Evolutionary conservation across 441 rosid species (phyloP), one percentile per base, ranked within the genome.

Genomic region (Adansonia grandidieri): DNA sequence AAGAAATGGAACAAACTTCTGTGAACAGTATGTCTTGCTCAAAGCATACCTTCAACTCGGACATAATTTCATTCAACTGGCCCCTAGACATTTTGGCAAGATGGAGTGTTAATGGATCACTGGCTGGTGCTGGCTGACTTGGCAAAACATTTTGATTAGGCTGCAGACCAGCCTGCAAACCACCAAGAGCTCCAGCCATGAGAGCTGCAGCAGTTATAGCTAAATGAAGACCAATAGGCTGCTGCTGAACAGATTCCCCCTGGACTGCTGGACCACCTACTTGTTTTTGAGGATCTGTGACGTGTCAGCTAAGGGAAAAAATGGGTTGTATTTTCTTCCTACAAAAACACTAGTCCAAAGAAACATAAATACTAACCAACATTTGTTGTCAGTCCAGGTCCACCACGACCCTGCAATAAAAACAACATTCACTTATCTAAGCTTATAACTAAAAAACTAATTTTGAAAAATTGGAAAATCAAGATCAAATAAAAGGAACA

Each of bases 51-150:
- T 96, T 96, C 79, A 96, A 58, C 80, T 92, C 93, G 10, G 95
- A 87, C 72, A 96, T 78, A 77, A 90, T 82, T 77, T 91, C 99
- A 80, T 70, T 87, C 81, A 96, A 90, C 82, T 94, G 99, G 85
- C 77, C 91, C 89, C 95, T 90, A 32, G 99, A 91, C 96, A 96
- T 88, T 78, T 84, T 92, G 66, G 99, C 97, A 81, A 96, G 84
- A 80, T 91, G 94, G 84, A 92, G 92, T 32, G 98, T 90, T 74
- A 96, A 82, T 42, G 98, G 99, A 79, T 96, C 99, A 86, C 84
- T 91, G 40, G 91, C 76, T 75, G 90, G 78, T 56, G 88, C 85
- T 76, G 89, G 81, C 76, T 82, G 92, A 64, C 77, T 79, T 69
- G 70, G 91, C 40, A 87, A 78, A 73, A 85, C 84, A 86, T 84